Evolutionary conservation across 2,329 filamentous ascomycete species (phyloP), one percentile per base, ranked within the genome.

Genomic region (Zopfia rhizophila): DNA sequence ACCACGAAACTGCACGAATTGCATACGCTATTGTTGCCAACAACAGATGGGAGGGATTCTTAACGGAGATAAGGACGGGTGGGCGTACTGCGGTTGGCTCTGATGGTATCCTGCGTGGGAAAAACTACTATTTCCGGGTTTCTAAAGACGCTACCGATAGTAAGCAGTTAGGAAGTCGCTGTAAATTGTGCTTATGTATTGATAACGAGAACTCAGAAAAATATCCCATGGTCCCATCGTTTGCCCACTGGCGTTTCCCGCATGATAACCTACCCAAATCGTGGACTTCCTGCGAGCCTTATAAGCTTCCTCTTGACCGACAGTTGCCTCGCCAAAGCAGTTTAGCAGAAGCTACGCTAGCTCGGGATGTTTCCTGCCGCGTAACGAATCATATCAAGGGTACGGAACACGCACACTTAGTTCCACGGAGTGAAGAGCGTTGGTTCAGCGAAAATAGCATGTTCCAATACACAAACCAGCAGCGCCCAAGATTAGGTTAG

Each of bases 381-480:
- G 30, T 61, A 30, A 61, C 53, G 12, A 47, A 51, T 11, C 45
- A 54, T 40, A 45, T 48, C 12, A 41, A 61, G 19, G 55, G 46
- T 12, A 52, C 48, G 23, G 53, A 62, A 43, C 40, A 45, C 13
- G 55, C 53, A n/a, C 57, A 62, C 27, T 41, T 59, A 13, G 36
- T 57, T 11, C 57, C 59, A 17, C 17, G 45, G 3, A 42, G 44
- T 14, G 51, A 59, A 48, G 45, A 56, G 36, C 32, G 28, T 18
- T 62, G 57, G 59, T 62, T 60, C 46, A 40, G 37, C 8, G 44
- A 45, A 18, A 61, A 61, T 40, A 38, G 43, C 16, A 60, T 61
- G 58, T 51, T 44, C 13, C 22, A 38, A 21, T 61, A 59, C 40
- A 36, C 44, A 24, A 37, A 42, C 17, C 18, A 40, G 16, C 22